A percentile compares a stretch with the other conserved stretches of the same genome.
Evolutionary conservation across 2,329 filamentous ascomycete species (phyloP).

Genomic region (Diaporthe batatas): DNA sequence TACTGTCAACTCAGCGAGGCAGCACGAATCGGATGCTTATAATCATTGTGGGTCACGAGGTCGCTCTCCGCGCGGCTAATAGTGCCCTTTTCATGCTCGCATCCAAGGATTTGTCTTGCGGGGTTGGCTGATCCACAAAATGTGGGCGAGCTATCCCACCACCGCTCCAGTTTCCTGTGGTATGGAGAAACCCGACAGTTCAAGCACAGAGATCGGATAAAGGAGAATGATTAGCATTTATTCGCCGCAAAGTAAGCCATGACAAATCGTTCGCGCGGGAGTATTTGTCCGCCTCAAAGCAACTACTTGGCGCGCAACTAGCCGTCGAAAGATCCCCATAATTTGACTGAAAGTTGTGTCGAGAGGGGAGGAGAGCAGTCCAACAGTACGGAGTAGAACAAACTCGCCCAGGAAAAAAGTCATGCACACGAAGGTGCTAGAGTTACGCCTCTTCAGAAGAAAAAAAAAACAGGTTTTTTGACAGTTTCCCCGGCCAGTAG

Average conservation of each 20-base stretch:
- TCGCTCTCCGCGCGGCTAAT: constrained; percentile 32
- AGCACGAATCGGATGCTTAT: constrained; percentile 25
- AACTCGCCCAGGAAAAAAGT: constrained; percentile 18
- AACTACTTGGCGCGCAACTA: constrained; percentile 1
- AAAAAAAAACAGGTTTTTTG: constrained; percentile 34
- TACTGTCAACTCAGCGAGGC: not conserved
- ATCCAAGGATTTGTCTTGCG: constrained; percentile 26
- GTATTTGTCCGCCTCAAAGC: not conserved
- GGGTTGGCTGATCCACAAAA: constrained; percentile 16
- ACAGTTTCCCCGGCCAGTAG: constrained; percentile 21
- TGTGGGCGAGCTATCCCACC: constrained; percentile 12
- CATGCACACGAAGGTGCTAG: constrained; percentile 26
- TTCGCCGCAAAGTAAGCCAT: not conserved
- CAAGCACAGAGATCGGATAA: not conserved
- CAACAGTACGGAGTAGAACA: not conserved
- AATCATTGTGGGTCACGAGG: constrained; percentile 14
- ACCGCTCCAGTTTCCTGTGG: constrained; percentile 6
- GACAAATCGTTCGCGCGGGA: not conserved
- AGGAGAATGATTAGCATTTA: not conserved
- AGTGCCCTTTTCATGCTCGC: constrained; percentile 19
- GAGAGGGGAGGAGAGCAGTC: not conserved
- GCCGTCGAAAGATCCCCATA: not conserved
- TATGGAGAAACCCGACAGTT: not conserved
- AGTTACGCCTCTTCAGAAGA: constrained; percentile 7
- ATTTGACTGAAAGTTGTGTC: not conserved